Evolutionary conservation across 1,284 basidiomycete species (phyloP), one percentile per base, ranked within the genome.

Genomic region (Cryptococcus wingfieldii): DNA sequence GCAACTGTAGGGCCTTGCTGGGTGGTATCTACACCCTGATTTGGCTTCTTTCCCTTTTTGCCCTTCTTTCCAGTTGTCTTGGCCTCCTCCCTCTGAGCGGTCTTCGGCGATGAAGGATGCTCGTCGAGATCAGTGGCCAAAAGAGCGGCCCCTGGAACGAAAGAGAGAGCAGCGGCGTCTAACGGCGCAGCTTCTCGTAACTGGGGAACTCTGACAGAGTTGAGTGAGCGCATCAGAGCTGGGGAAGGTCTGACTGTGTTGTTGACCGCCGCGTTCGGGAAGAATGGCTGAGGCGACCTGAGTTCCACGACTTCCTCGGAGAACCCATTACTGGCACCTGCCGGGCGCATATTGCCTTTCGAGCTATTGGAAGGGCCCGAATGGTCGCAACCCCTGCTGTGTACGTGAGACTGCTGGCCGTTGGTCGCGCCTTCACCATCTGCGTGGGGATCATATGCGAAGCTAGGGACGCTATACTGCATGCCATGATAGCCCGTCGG

Each of bases 131-230:
- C 52, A 38, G 54, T 51, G 8, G 27, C 48, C 13, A 37, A 41
- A 18, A 56, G 37, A 5, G 51, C 58, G 13, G 48, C 41, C 9
- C 59, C 59, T 27, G 59, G 59, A 6, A 51, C 55, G 50, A 60
- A 60, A 5, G 59, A 25, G 18, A 50, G 31, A 19, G 59, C 59
- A 19, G 37, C 44, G 7, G 59, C 49, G 47, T 60, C 59, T 13
- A 60, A 37, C 6, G 51, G 50, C 2, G 41, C 47, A 38, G 34
- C 46, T 27, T 50, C 47, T 38, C 52, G 55, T 10, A 57, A 42
- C 16, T 57, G 55, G 25, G 59, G 55, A 16, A 39, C 45, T 49
- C 47, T 54, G 51, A 54, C 43, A 9, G 51, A 31, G 19, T 39
- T 50, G 10, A 50, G 31, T 25, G 45, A 23, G 27, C 45, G 45